These are phyloP conservation scores for Candida awuae DNA, from an alignment of 805 yeast genomes.

Conservation along the genomic window DNA sequence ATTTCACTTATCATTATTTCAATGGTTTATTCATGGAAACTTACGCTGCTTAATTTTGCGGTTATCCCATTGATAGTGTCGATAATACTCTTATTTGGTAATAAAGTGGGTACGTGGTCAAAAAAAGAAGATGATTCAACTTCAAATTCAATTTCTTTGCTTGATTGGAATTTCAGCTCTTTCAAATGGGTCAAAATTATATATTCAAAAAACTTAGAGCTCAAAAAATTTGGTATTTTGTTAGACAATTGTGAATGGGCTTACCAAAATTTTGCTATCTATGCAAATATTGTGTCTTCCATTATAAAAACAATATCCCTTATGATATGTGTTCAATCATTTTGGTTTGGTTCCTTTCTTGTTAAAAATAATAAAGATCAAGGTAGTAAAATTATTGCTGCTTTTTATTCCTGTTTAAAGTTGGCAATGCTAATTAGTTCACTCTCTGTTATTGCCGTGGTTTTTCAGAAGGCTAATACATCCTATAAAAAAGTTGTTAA, in stretches of 20 bases:
- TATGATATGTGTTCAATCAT: conserved; percentile 80
- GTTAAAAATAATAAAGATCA: conserved; percentile 42
- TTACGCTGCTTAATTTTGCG: conserved; percentile 71
- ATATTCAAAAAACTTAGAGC: conserved; percentile 50
- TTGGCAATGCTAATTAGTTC: conserved; percentile 55
- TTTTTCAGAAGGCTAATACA: conserved; percentile 63
- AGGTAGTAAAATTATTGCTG: conserved; percentile 65
- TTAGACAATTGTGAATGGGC: conserved; percentile 29
- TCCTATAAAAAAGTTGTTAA: conserved; percentile 47
- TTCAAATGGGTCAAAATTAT: conserved; percentile 54
- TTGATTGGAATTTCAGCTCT: conserved; percentile 65
- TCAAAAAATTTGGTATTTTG: conserved; percentile 30
- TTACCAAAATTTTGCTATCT: conserved; percentile 38
- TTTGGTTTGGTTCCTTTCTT: conserved; percentile 80
- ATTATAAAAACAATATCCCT: conserved; percentile 49
- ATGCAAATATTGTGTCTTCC: conserved; percentile 48
- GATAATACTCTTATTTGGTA: conserved; percentile 43
- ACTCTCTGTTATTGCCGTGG: conserved; percentile 48
- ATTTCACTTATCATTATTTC: conserved; percentile 54
- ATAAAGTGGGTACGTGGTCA: conserved; percentile 41
- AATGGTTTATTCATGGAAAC: conserved; percentile 73
- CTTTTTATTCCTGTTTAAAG: conserved; percentile 73
- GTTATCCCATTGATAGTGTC: conserved; percentile 60
- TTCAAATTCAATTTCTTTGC: conserved; percentile 46
- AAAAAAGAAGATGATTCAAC: conserved; percentile 49